Evolutionary conservation across 352 stramenopile species (phyloP).

Genomic region (Albugo candida): DNA sequence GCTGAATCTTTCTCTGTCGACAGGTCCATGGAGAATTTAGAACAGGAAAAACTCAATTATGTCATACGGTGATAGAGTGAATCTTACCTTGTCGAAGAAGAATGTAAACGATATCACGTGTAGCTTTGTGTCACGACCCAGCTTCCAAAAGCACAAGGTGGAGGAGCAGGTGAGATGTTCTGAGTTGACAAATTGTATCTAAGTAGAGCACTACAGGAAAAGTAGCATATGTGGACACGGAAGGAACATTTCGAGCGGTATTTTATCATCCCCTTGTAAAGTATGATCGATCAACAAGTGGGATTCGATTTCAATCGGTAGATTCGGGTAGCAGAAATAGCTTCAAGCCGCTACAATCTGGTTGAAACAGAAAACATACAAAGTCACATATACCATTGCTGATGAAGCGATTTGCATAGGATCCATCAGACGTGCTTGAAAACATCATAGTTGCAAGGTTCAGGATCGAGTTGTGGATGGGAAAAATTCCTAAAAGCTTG

Average conservation of each 20-base stretch:
- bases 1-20: not conserved
- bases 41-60: conserved; percentile 89
- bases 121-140: conserved; percentile 51
- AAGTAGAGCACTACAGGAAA: conserved; percentile 26
- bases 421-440: conserved; percentile 80
- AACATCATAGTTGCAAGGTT: conserved; percentile 86
- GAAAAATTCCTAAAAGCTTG: not conserved
- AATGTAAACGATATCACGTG: not conserved
- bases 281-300: no score
- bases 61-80: conserved; percentile 54
- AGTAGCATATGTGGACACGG: conserved; percentile 79
- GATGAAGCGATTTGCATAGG: conserved; percentile 13
- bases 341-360: conserved; percentile 60
- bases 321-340: conserved; percentile 68
- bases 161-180: conserved; percentile 37
- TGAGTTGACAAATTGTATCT: conserved; percentile 1
- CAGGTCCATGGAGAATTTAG: conserved; percentile 85
- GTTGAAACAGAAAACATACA: conserved; percentile 11
- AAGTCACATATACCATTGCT: not conserved
- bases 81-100: not conserved
- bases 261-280: not conserved
- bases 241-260: conserved; percentile 83
- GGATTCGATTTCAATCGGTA: conserved; percentile 9
- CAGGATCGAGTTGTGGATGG: not conserved
- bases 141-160: conserved; percentile 62